These are phyloP conservation scores for Nannochloropsis salina DNA, from an alignment of 108 stramenopile species.

Conservation along the genomic window DNA sequence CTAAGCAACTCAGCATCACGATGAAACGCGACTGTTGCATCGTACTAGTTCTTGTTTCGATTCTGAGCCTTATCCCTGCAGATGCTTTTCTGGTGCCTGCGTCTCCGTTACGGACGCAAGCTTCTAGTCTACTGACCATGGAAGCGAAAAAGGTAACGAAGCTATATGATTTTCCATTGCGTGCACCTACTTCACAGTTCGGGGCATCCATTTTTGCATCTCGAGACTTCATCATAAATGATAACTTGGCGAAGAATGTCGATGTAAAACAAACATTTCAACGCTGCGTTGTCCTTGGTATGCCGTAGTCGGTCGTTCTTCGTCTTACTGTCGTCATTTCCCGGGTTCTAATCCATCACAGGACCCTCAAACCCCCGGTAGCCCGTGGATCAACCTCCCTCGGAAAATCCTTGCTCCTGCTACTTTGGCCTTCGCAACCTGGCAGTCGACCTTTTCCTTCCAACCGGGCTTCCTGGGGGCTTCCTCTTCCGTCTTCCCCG, in stretches of 20 bases:
- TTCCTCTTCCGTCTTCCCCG: not conserved
- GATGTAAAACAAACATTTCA: no score
- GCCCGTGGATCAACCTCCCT: not conserved
- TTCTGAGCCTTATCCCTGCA: not conserved
- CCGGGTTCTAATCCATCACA: not conserved
- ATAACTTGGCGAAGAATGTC: no score
- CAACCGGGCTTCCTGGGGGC: not conserved
- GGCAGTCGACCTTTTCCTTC: conserved; percentile 2
- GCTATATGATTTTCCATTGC: not conserved
- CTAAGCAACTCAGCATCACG: no score
- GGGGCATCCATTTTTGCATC: no score
- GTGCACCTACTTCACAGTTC: no score
- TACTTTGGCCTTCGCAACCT: not conserved
- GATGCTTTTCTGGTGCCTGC: not conserved
- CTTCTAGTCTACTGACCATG: not conserved
- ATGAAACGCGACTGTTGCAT: no score
- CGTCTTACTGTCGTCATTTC: no score
- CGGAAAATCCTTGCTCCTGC: not conserved
- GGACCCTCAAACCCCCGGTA: not conserved
- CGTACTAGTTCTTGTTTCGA: not conserved
- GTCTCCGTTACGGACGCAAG: not conserved
- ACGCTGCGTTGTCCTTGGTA: no score
- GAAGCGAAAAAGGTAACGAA: not conserved
- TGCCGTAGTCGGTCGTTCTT: no score
- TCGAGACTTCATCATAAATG: no score